Conservation (phyloP, 202 grass and related monocot species). For the Panicum virgatum region DNA sequence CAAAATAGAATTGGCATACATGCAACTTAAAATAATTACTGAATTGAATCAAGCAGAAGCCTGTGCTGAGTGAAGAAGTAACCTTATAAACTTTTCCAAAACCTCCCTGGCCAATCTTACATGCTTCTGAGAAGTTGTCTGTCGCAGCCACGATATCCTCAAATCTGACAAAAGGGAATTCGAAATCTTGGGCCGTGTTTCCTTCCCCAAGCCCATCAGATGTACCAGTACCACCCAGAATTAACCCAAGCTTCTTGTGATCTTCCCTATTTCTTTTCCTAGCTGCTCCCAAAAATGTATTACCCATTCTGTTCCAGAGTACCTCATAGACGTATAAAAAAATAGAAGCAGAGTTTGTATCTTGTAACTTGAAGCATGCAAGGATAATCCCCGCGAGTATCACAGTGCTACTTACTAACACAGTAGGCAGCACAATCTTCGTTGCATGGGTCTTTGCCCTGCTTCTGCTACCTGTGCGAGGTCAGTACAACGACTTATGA, state of each 20-base stretch:
- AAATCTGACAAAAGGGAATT: conserved; percentile 8
- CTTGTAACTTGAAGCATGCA: conserved; percentile 24
- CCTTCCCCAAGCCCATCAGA: background rate
- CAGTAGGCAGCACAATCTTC: background rate
- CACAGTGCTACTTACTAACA: background rate
- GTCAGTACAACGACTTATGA: background rate
- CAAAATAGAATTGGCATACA: too few relatives aligned
- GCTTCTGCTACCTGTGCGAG: background rate
- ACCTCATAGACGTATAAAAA: background rate
- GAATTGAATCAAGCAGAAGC: too few relatives aligned
- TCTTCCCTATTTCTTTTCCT: background rate
- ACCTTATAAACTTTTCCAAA: conserved; percentile 67
- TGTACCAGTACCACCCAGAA: background rate
- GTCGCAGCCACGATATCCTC: conserved; percentile 29
- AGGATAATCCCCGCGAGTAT: background rate
- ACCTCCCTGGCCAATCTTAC: conserved; percentile 42
- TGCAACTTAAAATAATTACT: too few relatives aligned
- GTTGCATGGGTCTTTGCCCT: background rate
- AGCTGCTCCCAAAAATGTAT: background rate
- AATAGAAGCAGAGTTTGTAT: background rate
- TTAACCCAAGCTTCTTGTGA: background rate
- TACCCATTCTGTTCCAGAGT: background rate
- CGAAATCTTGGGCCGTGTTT: background rate
- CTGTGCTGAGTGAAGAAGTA: background rate
- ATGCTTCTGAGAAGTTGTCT: conserved; percentile 12